A percentile compares a stretch with the other conserved stretches of the same genome.
Conservation (phyloP, 495 filamentous ascomycete species). For the Hyaloscypha bicolor region DNA sequence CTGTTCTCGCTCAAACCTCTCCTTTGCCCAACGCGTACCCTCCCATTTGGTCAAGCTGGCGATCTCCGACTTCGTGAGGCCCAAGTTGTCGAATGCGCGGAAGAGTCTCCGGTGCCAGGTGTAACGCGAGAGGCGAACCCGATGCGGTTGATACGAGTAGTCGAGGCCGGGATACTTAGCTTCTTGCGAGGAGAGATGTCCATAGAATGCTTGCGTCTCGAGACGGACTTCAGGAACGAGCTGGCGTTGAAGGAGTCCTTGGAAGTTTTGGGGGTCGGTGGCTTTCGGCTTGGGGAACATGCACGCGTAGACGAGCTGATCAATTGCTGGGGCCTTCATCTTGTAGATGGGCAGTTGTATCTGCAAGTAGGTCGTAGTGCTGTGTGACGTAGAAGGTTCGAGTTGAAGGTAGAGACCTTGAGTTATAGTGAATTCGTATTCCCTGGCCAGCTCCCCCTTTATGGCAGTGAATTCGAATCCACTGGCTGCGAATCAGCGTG, state of each 20-base stretch:
- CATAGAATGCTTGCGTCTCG: slow-evolving; percentile 85
- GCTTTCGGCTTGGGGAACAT: slow-evolving; percentile 56
- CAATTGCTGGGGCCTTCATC: slow-evolving; percentile 56
- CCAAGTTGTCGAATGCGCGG: slow-evolving; percentile 75
- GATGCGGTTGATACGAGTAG: slow-evolving; percentile 79
- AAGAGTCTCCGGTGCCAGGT: slow-evolving; percentile 81
- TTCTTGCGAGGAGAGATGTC: slow-evolving; percentile 79
- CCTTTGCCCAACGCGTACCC: slow-evolving; percentile 87
- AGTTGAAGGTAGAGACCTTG: neutral
- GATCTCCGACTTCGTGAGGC: slow-evolving; percentile 78
- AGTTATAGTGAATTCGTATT: neutral
- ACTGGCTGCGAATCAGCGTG: neutral
- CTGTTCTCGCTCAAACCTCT: slow-evolving; percentile 80
- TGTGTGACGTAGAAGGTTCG: neutral
- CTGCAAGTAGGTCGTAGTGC: neutral
- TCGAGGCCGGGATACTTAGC: slow-evolving; percentile 91
- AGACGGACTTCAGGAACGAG: slow-evolving; percentile 88
- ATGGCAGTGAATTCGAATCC: neutral
- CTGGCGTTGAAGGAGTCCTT: slow-evolving; percentile 55
- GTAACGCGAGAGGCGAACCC: slow-evolving; percentile 80
- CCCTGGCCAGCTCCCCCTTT: neutral
- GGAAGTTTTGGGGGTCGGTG: slow-evolving; percentile 54
- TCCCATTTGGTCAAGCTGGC: slow-evolving; percentile 84
- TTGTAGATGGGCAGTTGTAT: slow-evolving; percentile 11
- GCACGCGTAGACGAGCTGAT: slow-evolving; percentile 55